phyloP scores from a whole-genome alignment of 306 rosid species.

The Vigna unguiculata region DNA sequence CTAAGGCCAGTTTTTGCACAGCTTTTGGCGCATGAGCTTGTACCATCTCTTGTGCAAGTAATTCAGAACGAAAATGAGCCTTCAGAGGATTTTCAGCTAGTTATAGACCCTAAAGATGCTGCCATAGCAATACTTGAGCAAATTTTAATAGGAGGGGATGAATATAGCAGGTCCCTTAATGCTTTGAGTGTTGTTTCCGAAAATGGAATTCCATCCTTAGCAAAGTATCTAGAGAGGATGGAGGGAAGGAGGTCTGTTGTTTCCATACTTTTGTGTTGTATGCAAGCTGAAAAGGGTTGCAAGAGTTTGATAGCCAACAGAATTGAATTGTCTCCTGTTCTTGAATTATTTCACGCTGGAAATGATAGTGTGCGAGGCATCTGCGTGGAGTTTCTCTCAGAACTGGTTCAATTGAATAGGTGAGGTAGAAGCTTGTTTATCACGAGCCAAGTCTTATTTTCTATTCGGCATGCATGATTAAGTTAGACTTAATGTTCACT shows the following conservation, averaged over 20 bases:
- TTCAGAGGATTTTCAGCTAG: constrained; percentile 64
- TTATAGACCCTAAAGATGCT: constrained; percentile 79
- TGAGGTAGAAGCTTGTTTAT: constrained; percentile 33
- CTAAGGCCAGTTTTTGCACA: constrained; percentile 72
- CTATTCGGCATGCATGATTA: too few relatives aligned
- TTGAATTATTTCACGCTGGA: constrained; percentile 84
- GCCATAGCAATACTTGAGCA: constrained; percentile 79
- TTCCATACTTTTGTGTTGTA: constrained; percentile 81
- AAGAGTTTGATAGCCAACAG: constrained; percentile 69
- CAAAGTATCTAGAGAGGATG: constrained; percentile 59
- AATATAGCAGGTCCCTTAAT: constrained; percentile 69
- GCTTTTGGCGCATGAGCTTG: constrained; percentile 72
- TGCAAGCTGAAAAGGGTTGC: constrained; percentile 80
- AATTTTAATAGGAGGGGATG: constrained; percentile 80
- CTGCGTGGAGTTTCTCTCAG: constrained; percentile 82
- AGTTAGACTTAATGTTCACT: too few relatives aligned
- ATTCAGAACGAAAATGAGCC: constrained; percentile 63
- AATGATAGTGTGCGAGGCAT: constrained; percentile 70
- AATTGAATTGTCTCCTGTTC: constrained; percentile 70
- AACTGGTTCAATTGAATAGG: constrained; percentile 85
- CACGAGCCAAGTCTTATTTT: constrained; percentile 30
- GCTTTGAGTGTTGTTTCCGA: constrained; percentile 72
- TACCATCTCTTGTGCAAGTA: constrained; percentile 70
- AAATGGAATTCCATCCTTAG: constrained; percentile 77
- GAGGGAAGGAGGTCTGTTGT: constrained; percentile 76